Base-by-base conservation (phyloP, 1,139 yeast species). In the Geotrichum armillariae region DNA sequence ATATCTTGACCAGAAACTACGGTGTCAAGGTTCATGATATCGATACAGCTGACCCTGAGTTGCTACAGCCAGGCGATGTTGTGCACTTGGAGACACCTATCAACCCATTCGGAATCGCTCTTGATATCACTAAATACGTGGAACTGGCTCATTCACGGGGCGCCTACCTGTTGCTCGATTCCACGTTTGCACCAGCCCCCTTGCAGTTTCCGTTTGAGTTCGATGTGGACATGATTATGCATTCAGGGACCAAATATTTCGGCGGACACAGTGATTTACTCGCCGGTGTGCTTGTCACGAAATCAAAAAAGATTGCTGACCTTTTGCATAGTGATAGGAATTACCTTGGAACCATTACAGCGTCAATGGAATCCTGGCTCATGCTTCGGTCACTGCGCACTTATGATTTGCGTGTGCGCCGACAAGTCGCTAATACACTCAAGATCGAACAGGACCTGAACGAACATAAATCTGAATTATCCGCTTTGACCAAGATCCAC, bases 161-260 rank as follows among this genome's bases (percentile, higher is more conserved):
- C 2, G 95, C 95, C 0, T 64, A 73, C 21, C 67, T 91, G 22
- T 63, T 82, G 22, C 84, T 90, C 7, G 98, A 91, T 66, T 79
- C 96, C 0, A 91, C 97, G 0, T 83, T 91, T 66, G 97, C 96
- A 2, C 97, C 97, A 21, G 95, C 95, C 14, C 96, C 96, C 6
- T 70, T 90, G 50, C 90, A 82, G 63, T 78, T 85, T 58, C 93
- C 95, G 4, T 89, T 88, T 69, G 73, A 76, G 36, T 83, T 77
- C 59, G 96, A 93, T 40, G 95, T 85, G 29, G 96, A 90, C 66
- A 68, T 87, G 60, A 80, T 90, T 14, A 72, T 91, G 80, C 96
- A 90, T 68, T 87, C 96, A 1, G 96, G 91, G 0, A 88, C 96
- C 2, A 90, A 90, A 66, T 91, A 82, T 68, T 83, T 89, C 64